Conservation (phyloP, 1,284 basidiomycete species). For the Sporisorium reilianum region DNA sequence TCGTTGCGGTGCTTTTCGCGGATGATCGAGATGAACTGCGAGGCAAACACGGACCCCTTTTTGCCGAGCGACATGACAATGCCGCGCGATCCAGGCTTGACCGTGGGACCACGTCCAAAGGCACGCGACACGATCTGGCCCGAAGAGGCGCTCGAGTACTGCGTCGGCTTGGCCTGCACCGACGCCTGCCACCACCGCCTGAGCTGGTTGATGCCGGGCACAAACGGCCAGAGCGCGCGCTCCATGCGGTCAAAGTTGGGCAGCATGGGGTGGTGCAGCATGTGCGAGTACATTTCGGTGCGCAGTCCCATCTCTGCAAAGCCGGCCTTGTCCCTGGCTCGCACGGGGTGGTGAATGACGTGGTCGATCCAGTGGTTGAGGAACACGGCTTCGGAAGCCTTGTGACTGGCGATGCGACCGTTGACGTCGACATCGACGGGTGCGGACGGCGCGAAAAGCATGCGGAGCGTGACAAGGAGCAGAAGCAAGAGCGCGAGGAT, state of each 20-base stretch:
- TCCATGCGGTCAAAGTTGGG: constrained; percentile 51
- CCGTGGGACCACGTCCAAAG: constrained; percentile 8
- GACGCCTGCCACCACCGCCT: constrained; percentile 42
- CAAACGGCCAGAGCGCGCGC: constrained; percentile 50
- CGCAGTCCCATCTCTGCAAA: constrained; percentile 55
- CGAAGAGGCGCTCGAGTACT: constrained; percentile 8
- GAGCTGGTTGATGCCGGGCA: constrained; percentile 52
- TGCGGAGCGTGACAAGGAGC: constrained; percentile 14
- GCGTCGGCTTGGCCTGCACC: constrained; percentile 29
- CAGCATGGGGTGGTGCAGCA: constrained; percentile 39
- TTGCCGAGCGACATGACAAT: constrained; percentile 55
- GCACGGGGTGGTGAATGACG: constrained; percentile 44
- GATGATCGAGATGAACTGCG: constrained; percentile 50
- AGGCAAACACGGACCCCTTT: constrained; percentile 45
- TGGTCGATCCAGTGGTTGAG: constrained; percentile 48
- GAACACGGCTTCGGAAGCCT: constrained; percentile 36
- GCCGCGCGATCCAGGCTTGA: constrained; percentile 23
- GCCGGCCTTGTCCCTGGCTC: constrained; percentile 42
- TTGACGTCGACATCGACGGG: constrained; percentile 26
- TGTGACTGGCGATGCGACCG: constrained; percentile 24
- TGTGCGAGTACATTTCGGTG: constrained; percentile 53
- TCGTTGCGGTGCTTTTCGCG: constrained; percentile 43
- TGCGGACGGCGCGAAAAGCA: constrained; percentile 14
- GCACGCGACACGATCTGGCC: constrained; percentile 17
- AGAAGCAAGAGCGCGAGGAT: constrained; percentile 17